Evolutionary conservation across 2,329 filamentous ascomycete species (phyloP), one percentile per base, ranked within the genome.

Genomic region (Reticulascus tulasneorum): DNA sequence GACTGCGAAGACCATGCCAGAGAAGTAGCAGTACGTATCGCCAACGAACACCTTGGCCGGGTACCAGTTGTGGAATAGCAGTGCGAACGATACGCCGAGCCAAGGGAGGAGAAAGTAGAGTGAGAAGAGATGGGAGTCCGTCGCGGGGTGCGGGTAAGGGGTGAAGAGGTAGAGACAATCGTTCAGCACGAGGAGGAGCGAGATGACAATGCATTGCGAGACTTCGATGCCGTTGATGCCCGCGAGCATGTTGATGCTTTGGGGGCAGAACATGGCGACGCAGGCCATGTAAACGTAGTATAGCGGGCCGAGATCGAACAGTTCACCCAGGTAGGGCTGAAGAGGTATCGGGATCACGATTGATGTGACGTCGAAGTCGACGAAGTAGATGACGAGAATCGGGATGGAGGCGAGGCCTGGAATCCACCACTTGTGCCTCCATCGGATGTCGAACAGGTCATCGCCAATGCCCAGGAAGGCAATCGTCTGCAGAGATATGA

Each of bases 141-240:
- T 94, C 15, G 93, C 93, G 12, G 93, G 93, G 58, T 98, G 90
- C 1, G 87, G 88, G 56, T 90, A 89, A 1, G 82, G 80, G 1
- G 83, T 84, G 42, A 87, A 72, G 32, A 97, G 78, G 64, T 97
- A 98, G 46, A 97, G 74, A 34, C 76, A 70, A 60, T 97, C 93
- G 66, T 98, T 98, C 58, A 88, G 66, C 41, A 84, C 77, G 48
- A 98, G 78, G 33, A 97, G 75, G 35, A 81, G 61, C 18, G 90
- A 91, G 56, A 98, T 87, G 46, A 95, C 86, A 45, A 98, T 71
- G 41, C 89, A 96, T 65, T 98, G 93, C 9, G 85, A 81, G 37
- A 97, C 93, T 62, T 98, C 93, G 58, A 98, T 93, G 37, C 93
- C 93, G 62, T 98, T 98, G 63, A 98, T 87, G n/a, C 93, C 93